Base-by-base conservation (phyloP, 257 asterid species). In the Hygrophila difformis region DNA sequence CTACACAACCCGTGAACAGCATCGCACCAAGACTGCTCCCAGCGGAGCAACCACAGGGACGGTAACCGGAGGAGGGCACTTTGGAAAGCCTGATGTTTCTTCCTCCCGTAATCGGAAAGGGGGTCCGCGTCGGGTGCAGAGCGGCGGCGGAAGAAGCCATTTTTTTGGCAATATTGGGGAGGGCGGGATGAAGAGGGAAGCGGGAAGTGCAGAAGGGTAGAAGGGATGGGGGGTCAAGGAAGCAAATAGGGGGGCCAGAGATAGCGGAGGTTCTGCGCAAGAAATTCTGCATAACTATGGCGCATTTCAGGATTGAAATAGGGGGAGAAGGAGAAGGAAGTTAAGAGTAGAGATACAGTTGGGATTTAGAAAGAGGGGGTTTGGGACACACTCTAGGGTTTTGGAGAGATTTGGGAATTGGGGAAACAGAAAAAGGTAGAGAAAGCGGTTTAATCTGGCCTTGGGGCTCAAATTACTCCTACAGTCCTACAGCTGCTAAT, bases 1-100 rank as follows among this genome's bases (percentile, higher is more conserved):
- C 80, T 60, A 56, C 71, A 94, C 81, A 73, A 15, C 79, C 79
- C 71, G 82, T 79, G 18, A 31, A 59, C 5, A 61, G 60, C 37
- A 28, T 51, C 26, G 48, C 44, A 43, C 11, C 50, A 12, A 47
- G 22, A 12, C 49, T 19, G 37, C 12, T 53, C 2, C 13, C 68
- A 45, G 62, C 31, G 13, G 74, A 62, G 62, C 74, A 73, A 16
- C 58, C 42, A 49, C 78, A 74, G 46, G 73, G 63, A 13, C 62
- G 74, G 55, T 53, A 66, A 21, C 57, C 49, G 44, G 38, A 34
- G 56, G 28, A 39, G 8, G 47, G 34, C 51, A 39, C 42, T 20
- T 26, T 37, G 49, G 29, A 10, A 4, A 47, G 39, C 5, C 48
- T 19, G 20, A 55, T 52, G 47, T 55, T 20, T n/a, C 22, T 60